Conservation (phyloP, 1,284 basidiomycete species). For the Melampsora abietis-canadensis region DNA sequence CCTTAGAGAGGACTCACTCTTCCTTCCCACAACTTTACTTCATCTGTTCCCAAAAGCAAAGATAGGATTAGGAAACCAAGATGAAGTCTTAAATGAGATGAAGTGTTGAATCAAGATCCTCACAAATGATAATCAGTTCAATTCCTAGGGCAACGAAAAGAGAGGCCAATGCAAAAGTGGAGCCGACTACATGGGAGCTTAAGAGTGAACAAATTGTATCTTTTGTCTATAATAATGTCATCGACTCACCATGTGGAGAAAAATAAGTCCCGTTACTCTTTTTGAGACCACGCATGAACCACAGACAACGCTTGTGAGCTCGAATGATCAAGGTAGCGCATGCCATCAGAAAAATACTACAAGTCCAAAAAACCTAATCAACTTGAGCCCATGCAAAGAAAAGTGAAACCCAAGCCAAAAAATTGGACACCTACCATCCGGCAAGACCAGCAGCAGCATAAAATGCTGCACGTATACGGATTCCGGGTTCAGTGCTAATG, state of each 20-base stretch:
- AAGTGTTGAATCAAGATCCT: background rate
- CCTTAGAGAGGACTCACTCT: background rate
- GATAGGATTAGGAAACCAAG: background rate
- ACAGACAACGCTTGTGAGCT: slow-evolving; percentile 6
- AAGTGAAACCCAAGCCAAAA: background rate
- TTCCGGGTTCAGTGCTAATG: slow-evolving; percentile 6
- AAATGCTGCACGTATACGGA: background rate
- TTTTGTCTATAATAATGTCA: background rate
- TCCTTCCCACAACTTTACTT: slow-evolving; percentile 35
- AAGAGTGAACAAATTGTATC: background rate
- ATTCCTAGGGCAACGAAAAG: slow-evolving; percentile 21
- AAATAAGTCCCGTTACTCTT: slow-evolving; percentile 29
- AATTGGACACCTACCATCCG: slow-evolving; percentile 1
- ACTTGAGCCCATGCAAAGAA: background rate
- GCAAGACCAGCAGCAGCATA: slow-evolving; percentile 13
- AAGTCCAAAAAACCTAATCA: background rate
- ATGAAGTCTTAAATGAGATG: background rate
- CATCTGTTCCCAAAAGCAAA: slow-evolving; percentile 4
- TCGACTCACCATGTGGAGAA: slow-evolving; percentile 31
- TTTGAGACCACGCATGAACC: slow-evolving; percentile 19
- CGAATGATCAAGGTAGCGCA: slow-evolving; percentile 9
- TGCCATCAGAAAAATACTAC: slow-evolving; percentile 9
- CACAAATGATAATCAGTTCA: slow-evolving; percentile 23
- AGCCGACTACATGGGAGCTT: slow-evolving; percentile 7
- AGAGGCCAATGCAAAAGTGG: slow-evolving; percentile 32